Evolutionary conservation across 768 basidiomycete genomes (phyloP).

Genomic region (Boletus patriciae): DNA sequence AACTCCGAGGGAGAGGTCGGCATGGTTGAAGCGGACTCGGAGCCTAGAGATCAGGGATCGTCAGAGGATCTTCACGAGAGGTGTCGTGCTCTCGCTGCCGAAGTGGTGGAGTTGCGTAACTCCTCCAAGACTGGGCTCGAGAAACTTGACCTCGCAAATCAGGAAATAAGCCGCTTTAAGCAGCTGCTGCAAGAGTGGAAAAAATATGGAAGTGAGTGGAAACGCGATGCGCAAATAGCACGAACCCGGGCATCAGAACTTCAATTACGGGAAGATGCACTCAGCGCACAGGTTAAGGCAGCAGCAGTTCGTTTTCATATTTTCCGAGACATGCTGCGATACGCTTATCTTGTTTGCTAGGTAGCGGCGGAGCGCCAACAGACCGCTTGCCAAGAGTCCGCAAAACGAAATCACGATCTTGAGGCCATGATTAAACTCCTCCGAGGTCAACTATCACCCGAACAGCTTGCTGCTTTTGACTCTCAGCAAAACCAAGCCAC

Average conservation of each 20-base stretch:
- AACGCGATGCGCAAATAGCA: conserved; percentile 21
- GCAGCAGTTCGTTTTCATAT: conserved; percentile 19
- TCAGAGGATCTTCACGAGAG: conserved; percentile 11
- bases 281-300: conserved; percentile 9
- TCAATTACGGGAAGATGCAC: conserved; percentile 8
- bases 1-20: conserved; percentile 28
- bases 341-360: conserved; percentile 9
- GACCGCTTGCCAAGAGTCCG: conserved; percentile 10
- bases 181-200: conserved; percentile 25
- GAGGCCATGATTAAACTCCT: conserved; percentile 19
- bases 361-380: conserved; percentile 14
- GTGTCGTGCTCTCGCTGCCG: conserved; percentile 16
- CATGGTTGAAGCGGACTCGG: background rate
- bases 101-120: conserved; percentile 17
- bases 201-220: conserved; percentile 27
- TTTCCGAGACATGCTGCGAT: background rate
- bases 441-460: conserved; percentile 16
- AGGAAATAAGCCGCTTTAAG: conserved; percentile 21
- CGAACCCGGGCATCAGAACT: conserved; percentile 13
- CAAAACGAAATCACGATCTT: conserved; percentile 16
- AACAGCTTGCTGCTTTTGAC: conserved; percentile 22
- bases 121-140: conserved; percentile 7
- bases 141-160: conserved; percentile 15
- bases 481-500: background rate
- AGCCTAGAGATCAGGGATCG: conserved; percentile 13